Evolutionary conservation across 129 eudicot species (phyloP), one percentile per base, ranked within the genome.

Genomic region (Flaveria brownii): DNA sequence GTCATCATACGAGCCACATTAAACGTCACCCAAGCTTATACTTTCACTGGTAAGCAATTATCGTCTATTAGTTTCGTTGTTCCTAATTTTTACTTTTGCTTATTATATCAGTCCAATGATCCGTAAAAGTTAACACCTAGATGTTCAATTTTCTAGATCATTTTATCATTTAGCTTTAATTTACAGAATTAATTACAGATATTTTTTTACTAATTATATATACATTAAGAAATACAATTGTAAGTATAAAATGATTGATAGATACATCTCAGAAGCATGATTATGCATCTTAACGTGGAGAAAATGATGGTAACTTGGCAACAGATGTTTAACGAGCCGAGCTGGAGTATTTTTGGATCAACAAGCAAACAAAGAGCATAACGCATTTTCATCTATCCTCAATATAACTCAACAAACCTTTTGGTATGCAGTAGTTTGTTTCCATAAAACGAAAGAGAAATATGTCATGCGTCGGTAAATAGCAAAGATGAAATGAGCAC

Each of bases 401-500:
- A 43, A 63, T 22, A 63, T 28, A 14, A 28, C 16, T 36, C 22
- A 30, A 60, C 9, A 60, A 26, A 4, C 20, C 17, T 33, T 61
- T 30, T 5, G 22, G 5, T 6, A 15, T 28, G 69, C 45, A 2
- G 23, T 30, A 5, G 1, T 66, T 39, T 7, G 14, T n/a, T 36
- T 39, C 49, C 70, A 65, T 9, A 6, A 26, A 20, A 47, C 1
- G 36, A 70, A 63, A 74, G n/a, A 7, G 47, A 57, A 42, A 66
- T 3, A 63, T 9, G 76, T 88, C 82, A 94, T 67, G 83, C 84
- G 56, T 94, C 98, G 0, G 97, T 89, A 83, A 94, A 89, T 84
- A 94, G 77, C 74, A 94, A 78, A 2, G 96, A 91, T 16, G 98
- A 94, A 82, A 91, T 79, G 52, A 93, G 83, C 79, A 94, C 97